phyloP scores from a whole-genome alignment of 176 grass and related monocot genomes.

The Carex kokanica region DNA sequence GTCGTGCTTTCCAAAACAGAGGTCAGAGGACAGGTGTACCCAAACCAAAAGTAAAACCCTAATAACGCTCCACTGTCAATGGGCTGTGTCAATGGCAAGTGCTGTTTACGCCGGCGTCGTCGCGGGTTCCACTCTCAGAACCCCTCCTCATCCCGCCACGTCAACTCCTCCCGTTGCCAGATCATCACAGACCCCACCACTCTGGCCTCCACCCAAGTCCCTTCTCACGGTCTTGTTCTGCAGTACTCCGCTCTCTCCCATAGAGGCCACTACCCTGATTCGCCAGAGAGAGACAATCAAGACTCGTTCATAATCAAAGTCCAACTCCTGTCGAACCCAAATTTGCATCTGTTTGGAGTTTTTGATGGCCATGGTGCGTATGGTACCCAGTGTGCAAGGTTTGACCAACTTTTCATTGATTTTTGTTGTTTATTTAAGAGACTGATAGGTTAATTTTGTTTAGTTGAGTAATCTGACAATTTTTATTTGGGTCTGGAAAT shows the following conservation, averaged over 20 bases:
- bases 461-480: not conserved
- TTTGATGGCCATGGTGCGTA: slow-evolving; percentile 83
- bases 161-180: not conserved
- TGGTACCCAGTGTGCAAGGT: slow-evolving; percentile 51
- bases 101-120: slow-evolving; percentile 30
- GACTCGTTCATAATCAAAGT: slow-evolving; percentile 59
- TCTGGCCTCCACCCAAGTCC: slow-evolving; percentile 42
- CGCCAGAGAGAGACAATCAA: slow-evolving; percentile 66
- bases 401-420: not conserved
- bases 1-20: slow-evolving; percentile 6
- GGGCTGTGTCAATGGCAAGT: slow-evolving; percentile 81
- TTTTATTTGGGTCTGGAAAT: not conserved
- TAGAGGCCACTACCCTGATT: slow-evolving; percentile 71
- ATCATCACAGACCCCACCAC: slow-evolving; percentile 29
- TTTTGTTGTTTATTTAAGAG: not conserved
- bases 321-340: slow-evolving; percentile 50
- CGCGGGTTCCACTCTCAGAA: not conserved
- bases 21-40: not conserved
- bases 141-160: slow-evolving; percentile 5
- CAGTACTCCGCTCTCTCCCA: slow-evolving; percentile 64
- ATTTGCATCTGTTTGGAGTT: slow-evolving; percentile 85
- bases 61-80: slow-evolving; percentile 18
- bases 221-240: slow-evolving; percentile 46
- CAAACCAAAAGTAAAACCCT: slow-evolving; percentile 14
- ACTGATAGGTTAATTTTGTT: not conserved